Evolutionary conservation across 202 grass and related monocot genomes (phyloP).

Genomic region (Schoenoplectus tabernaemontani): DNA sequence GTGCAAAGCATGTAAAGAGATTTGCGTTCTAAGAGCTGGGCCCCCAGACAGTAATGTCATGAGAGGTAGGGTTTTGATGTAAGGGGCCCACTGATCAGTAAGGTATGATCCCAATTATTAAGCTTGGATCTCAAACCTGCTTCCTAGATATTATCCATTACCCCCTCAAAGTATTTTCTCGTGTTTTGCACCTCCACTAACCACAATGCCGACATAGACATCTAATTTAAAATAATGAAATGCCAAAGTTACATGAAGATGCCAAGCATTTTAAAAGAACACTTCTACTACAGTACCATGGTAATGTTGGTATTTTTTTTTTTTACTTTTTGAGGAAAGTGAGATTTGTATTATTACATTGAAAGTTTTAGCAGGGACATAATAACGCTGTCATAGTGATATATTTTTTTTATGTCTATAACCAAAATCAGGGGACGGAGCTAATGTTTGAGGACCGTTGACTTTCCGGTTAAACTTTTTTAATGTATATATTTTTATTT

Average conservation of each 20-base stretch:
- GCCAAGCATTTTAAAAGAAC: too few species aligned
- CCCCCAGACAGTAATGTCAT: conserved; percentile 2
- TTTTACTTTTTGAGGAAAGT: too few species aligned
- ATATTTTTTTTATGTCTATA: too few species aligned
- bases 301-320: too few species aligned
- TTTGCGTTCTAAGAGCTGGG: not conserved
- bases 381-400: too few species aligned
- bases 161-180: not conserved
- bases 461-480: too few species aligned
- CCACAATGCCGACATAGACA: not conserved
- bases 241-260: not conserved
- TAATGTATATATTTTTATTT: too few species aligned
- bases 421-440: too few species aligned
- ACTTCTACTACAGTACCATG: too few species aligned
- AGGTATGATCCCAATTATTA: conserved; percentile 18
- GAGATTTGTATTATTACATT: too few species aligned
- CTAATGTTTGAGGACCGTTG: too few species aligned
- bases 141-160: conserved; percentile 21
- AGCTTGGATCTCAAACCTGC: conserved; percentile 17
- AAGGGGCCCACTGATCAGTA: conserved; percentile 8
- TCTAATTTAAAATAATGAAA: not conserved
- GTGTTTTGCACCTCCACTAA: not conserved
- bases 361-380: too few species aligned
- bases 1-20: not conserved
- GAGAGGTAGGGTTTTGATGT: not conserved